Conservation (phyloP, 768 basidiomycete genomes). For the Sarcodon aspratus region DNA sequence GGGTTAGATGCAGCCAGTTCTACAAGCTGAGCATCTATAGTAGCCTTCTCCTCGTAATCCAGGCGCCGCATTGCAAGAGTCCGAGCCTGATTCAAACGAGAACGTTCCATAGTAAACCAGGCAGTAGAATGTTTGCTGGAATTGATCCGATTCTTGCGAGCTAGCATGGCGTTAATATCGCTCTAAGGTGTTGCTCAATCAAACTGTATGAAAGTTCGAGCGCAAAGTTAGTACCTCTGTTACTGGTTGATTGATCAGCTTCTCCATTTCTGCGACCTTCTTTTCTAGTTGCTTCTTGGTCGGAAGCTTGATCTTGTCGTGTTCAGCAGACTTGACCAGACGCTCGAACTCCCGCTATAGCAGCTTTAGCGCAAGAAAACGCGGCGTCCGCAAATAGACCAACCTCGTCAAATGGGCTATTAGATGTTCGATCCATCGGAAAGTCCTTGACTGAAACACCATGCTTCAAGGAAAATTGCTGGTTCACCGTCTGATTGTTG, state of each 20-base stretch:
- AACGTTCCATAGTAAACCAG: slow-evolving; percentile 40
- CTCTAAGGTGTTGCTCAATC: slow-evolving; percentile 32
- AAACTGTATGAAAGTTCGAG: slow-evolving; percentile 1
- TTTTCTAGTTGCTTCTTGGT: slow-evolving; percentile 53
- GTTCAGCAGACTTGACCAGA: slow-evolving; percentile 28
- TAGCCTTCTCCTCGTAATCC: slow-evolving; percentile 50
- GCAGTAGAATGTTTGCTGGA: slow-evolving; percentile 21
- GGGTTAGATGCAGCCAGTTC: slow-evolving; percentile 25
- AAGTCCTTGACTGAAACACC: slow-evolving; percentile 54
- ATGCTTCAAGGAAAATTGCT: slow-evolving; percentile 65
- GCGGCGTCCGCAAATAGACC: slow-evolving; percentile 14
- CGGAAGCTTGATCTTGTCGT: slow-evolving; percentile 55
- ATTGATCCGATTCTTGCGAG: slow-evolving; percentile 38
- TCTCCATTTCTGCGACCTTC: slow-evolving; percentile 53
- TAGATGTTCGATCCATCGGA: slow-evolving; percentile 82
- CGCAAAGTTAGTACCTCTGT: slow-evolving; percentile 54
- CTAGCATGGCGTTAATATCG: slow-evolving; percentile 73
- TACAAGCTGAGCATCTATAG: slow-evolving; percentile 55
- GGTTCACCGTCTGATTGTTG: slow-evolving; percentile 51
- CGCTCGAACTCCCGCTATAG: slow-evolving; percentile 65
- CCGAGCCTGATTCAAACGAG: slow-evolving; percentile 58
- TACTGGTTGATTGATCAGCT: slow-evolving; percentile 45
- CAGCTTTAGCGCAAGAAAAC: not conserved
- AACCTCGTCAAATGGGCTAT: slow-evolving; percentile 53
- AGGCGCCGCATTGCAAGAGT: slow-evolving; percentile 67